Base-by-base conservation (phyloP, 768 basidiomycete genomes). In the Pleurotus sapidus region DNA sequence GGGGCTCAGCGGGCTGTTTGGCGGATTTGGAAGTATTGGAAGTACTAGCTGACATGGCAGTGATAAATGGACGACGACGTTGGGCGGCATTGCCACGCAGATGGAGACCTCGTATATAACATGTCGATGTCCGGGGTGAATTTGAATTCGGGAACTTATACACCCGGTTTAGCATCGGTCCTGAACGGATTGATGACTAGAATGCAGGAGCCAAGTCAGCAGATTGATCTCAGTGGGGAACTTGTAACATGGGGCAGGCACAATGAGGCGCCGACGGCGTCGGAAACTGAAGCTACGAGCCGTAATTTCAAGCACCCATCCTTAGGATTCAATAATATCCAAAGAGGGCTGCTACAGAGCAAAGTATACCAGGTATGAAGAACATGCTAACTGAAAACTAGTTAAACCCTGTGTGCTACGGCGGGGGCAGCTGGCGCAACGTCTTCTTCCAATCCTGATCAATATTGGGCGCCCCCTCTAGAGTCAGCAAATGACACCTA, bases 371-470 rank as follows among this genome's bases (percentile, higher is more conserved):
- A 34, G 9, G 30, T 11, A 34, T 34, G 30, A 34, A 11, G 30
- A 11, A 11, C 11, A 34, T 34, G 9, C 8, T 11, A 34, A 34
- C 30, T 34, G 9, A 34, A 11, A 34, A 34, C 30, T 34, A 34
- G 30, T 34, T 34, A 34, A 34, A 34, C 9, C 30, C 30, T 11
- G 30, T 15, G 9, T 9, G 17, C 15, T 9, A 18, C 18, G n/a
- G 56, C 14, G 49, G 65, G 9, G 74, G 70, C 38, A 82, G 62
- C n/a, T 70, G 67, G 58, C 74, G 76, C 20, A 81, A 70, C 18
- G 79, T 65, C 24, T 73, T 70, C 60, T 81, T 82, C 83, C 83
- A 84, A 53, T 80, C 70, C 82, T 84, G 30, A 34, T 34, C 30
- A 11, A 34, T 30, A 20, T 20, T 20, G 30, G 30, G 30, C 30